Percentiles rank a stretch among this genome's conserved stretches.
Evolutionary conservation across 331 rosid species (phyloP).

Genomic region (Prunus yedoensis): DNA sequence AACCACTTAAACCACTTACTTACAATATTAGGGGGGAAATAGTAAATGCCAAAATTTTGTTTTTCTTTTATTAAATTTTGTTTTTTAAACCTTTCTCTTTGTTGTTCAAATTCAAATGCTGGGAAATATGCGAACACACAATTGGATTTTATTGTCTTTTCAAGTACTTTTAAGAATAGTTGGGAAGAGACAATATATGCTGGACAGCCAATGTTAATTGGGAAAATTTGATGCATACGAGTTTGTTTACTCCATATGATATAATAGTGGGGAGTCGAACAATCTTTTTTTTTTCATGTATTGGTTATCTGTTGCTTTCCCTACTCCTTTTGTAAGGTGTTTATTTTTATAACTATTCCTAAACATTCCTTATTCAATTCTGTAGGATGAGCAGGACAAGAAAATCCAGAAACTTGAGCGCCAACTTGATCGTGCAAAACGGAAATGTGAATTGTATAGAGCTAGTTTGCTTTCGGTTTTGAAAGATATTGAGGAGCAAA

Average conservation of each 20-base stretch:
- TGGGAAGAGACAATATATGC: not conserved
- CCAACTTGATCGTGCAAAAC: constrained; percentile 16
- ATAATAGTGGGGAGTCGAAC: too few species aligned
- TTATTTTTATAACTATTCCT: not conserved
- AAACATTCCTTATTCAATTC: not conserved
- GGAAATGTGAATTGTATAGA: constrained; percentile 29
- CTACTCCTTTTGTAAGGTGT: not conserved
- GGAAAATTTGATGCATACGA: too few species aligned
- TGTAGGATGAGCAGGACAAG: constrained; percentile 28
- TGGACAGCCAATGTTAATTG: not conserved
- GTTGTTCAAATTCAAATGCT: not conserved
- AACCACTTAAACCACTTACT: not conserved
- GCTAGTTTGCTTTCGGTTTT: constrained; percentile 27
- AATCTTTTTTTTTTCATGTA: not conserved
- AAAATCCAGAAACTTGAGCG: constrained; percentile 24
- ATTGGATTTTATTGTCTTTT: not conserved
- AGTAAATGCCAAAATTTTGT: too few species aligned
- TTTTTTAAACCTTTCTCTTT: too few species aligned
- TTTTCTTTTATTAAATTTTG: too few species aligned
- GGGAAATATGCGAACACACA: too few species aligned
- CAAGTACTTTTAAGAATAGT: not conserved
- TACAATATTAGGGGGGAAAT: not conserved
- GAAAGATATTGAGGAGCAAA: constrained; percentile 34
- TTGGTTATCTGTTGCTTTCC: not conserved
- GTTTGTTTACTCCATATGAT: too few species aligned